These are phyloP conservation scores for Aspergillus quadrilineatus DNA, from an alignment of 2,329 filamentous ascomycete genomes.

Conservation along the genomic window DNA sequence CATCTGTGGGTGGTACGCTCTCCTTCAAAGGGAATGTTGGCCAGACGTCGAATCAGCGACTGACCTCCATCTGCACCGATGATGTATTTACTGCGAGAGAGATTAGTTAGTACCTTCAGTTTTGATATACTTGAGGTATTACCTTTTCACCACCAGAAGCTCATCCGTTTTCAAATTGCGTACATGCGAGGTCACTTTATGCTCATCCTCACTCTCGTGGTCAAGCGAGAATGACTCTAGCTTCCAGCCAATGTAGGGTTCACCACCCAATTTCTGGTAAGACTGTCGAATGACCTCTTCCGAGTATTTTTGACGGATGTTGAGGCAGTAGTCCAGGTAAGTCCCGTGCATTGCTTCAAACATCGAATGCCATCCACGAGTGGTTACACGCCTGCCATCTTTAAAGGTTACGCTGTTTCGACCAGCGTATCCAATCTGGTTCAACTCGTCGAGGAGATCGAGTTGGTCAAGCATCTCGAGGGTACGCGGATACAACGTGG, in stretches of 20 bases:
- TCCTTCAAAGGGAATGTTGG: slow-evolving; percentile 10
- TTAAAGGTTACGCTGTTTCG: slow-evolving; percentile 35
- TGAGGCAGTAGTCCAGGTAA: slow-evolving; percentile 13
- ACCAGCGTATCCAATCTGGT: slow-evolving; percentile 47
- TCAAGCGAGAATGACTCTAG: neutral
- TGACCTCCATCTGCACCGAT: slow-evolving; percentile 10
- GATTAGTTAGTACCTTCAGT: neutral
- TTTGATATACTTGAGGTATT: neutral
- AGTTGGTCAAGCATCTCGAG: slow-evolving; percentile 50
- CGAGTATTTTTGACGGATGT: slow-evolving; percentile 57
- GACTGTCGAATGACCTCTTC: slow-evolving; percentile 51
- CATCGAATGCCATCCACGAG: slow-evolving; percentile 46
- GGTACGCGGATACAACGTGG: slow-evolving; percentile 48
- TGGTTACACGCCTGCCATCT: slow-evolving; percentile 36
- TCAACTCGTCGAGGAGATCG: slow-evolving; percentile 55
- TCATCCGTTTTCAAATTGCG: neutral
- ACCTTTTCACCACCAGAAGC: neutral
- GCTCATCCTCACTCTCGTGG: neutral
- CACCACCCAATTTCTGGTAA: neutral
- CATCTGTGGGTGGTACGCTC: slow-evolving; percentile 7
- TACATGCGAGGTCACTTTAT: neutral
- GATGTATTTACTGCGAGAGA: slow-evolving; percentile 7
- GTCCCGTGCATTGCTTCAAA: neutral
- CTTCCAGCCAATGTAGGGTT: slow-evolving; percentile 1
- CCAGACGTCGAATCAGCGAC: slow-evolving; percentile 4